phyloP scores from a whole-genome alignment of 176 grass and related monocot species.

The Aegilops sharonensis region DNA sequence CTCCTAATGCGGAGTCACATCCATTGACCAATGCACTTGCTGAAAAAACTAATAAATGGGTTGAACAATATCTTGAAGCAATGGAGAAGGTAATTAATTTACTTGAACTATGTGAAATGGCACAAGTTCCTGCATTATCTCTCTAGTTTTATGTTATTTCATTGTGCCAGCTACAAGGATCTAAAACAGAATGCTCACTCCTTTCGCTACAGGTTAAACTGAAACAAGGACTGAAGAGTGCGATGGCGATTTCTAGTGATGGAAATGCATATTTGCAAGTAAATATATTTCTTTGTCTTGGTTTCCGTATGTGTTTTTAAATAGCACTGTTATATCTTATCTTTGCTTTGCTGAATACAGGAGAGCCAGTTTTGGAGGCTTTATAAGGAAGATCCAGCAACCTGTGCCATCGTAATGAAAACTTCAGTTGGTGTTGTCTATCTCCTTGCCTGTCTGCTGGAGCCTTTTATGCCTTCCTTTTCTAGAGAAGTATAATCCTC shows the following conservation, averaged over 20 bases:
- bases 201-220: slow-evolving; percentile 70
- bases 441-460: slow-evolving; percentile 84
- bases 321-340: neutral
- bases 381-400: slow-evolving; percentile 70
- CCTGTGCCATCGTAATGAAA: slow-evolving; percentile 90
- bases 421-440: slow-evolving; percentile 90
- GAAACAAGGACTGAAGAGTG: slow-evolving; percentile 87
- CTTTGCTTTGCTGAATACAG: slow-evolving; percentile 37
- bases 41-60: slow-evolving; percentile 73
- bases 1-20: slow-evolving; percentile 56
- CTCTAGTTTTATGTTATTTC: neutral
- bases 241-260: slow-evolving; percentile 86
- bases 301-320: neutral
- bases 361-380: slow-evolving; percentile 96
- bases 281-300: slow-evolving; percentile 7
- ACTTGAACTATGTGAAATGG: slow-evolving; percentile 8
- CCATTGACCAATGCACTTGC: slow-evolving; percentile 47
- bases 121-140: neutral
- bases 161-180: slow-evolving; percentile 6
- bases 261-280: slow-evolving; percentile 95
- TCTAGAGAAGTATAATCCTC: slow-evolving; percentile 62
- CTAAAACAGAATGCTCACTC: slow-evolving; percentile 10
- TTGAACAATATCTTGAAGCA: slow-evolving; percentile 85
- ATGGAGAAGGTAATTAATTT: slow-evolving; percentile 80
- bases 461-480: slow-evolving; percentile 95